Conservation (phyloP, 805 yeast species). For the Blastobotrys peoriensis region DNA sequence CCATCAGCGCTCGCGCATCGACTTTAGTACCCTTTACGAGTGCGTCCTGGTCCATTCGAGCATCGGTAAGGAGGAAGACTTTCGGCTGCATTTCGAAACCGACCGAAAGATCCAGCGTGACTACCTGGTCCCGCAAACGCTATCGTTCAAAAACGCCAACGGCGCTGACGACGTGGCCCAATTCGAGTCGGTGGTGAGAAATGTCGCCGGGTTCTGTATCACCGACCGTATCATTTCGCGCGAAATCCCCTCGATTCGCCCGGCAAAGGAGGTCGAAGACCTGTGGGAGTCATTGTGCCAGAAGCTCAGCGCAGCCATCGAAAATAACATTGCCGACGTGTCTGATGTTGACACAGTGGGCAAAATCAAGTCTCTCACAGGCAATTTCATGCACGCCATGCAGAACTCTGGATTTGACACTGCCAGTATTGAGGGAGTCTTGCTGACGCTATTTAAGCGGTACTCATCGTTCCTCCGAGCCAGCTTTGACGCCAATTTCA, state of each 20-base stretch:
- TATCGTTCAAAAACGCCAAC: constrained; percentile 29
- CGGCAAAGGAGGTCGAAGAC: constrained; percentile 60
- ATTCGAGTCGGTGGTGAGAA: constrained; percentile 28
- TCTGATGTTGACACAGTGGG: constrained; percentile 33
- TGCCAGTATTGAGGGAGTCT: constrained; percentile 52
- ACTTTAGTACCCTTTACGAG: constrained; percentile 72
- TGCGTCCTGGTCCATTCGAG: constrained; percentile 76
- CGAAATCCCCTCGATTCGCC: constrained; percentile 53
- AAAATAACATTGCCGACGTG: constrained; percentile 34
- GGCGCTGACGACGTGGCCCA: constrained; percentile 40
- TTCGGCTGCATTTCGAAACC: constrained; percentile 58
- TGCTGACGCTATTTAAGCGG: constrained; percentile 52
- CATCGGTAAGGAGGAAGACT: constrained; percentile 55
- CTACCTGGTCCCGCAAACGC: constrained; percentile 59
- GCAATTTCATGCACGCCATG: constrained; percentile 67
- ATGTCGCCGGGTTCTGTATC: constrained; percentile 68
- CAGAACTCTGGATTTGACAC: constrained; percentile 64
- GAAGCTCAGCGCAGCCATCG: constrained; percentile 24
- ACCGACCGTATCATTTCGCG: constrained; percentile 62
- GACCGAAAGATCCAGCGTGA: constrained; percentile 70
- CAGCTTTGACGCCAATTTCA: constrained; percentile 57
- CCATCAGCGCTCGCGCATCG: constrained; percentile 40
- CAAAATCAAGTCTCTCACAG: constrained; percentile 56
- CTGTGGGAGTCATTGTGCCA: constrained; percentile 64
- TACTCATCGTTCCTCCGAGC: constrained; percentile 51